Evolutionary conservation across 345 rosid genomes (phyloP).

Genomic region (Sisymbrium altissimum): DNA sequence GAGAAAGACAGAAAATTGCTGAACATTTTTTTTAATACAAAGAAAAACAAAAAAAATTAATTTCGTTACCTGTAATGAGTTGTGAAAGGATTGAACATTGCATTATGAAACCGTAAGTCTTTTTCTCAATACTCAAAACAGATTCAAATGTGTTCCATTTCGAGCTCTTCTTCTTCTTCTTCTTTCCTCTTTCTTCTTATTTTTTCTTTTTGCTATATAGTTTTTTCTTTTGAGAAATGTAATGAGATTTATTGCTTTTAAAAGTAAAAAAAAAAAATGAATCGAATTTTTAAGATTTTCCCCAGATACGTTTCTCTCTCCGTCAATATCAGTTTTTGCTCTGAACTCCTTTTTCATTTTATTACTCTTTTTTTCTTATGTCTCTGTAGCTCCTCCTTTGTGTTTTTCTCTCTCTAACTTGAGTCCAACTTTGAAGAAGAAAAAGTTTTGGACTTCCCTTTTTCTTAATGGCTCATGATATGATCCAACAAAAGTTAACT

Average conservation of each 20-base stretch:
- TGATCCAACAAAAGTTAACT: slow-evolving; percentile 24
- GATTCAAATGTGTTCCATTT: slow-evolving; percentile 19
- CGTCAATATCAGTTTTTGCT: slow-evolving; percentile 28
- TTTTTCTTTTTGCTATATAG: neutral
- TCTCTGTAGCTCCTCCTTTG: slow-evolving; percentile 10
- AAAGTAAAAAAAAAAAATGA: slow-evolving; percentile 43
- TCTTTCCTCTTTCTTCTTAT: neutral
- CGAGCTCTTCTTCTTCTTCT: neutral
- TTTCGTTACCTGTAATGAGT: slow-evolving; percentile 30
- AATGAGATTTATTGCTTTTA: slow-evolving; percentile 37
- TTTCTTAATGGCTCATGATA: slow-evolving; percentile 23
- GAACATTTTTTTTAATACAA: neutral
- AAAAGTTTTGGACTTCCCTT: slow-evolving; percentile 28
- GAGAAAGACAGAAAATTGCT: neutral
- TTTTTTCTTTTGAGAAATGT: neutral
- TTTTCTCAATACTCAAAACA: neutral
- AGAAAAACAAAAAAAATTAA: neutral
- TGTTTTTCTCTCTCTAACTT: slow-evolving; percentile 14
- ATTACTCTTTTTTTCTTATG: neutral
- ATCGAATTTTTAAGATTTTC: slow-evolving; percentile 85
- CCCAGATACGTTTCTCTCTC: slow-evolving; percentile 57
- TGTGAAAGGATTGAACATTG: slow-evolving; percentile 31
- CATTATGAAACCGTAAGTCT: slow-evolving; percentile 21
- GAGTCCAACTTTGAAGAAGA: slow-evolving; percentile 38
- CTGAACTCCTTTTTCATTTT: neutral